Evolutionary conservation across 2,329 filamentous ascomycete species (phyloP).

Genomic region (Ceratocystis huliohia): DNA sequence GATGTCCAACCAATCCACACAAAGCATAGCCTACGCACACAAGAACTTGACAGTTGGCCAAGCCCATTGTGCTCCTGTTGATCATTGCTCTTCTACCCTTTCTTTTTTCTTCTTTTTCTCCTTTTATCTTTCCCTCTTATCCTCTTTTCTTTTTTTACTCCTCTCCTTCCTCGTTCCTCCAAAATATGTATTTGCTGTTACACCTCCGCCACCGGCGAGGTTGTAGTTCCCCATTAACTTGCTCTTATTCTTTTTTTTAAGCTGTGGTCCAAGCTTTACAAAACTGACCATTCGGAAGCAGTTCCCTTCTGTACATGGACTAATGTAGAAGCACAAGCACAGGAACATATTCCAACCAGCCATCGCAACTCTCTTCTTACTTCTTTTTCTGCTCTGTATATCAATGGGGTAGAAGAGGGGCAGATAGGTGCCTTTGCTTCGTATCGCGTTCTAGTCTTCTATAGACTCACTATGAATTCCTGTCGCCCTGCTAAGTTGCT

Average conservation of each 20-base stretch:
- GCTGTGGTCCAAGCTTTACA: background rate
- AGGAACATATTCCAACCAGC: background rate
- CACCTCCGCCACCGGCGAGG: background rate
- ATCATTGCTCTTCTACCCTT: background rate
- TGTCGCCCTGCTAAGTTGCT: background rate
- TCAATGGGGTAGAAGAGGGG: background rate
- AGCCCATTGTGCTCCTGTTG: background rate
- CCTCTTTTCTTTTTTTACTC: background rate
- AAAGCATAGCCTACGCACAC: background rate
- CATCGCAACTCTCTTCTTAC: background rate
- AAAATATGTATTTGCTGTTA: background rate
- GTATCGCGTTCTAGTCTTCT: no score
- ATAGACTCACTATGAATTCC: no score
- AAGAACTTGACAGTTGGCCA: background rate
- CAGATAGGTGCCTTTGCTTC: background rate
- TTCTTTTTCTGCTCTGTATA: background rate
- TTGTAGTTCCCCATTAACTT: background rate
- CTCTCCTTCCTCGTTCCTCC: background rate
- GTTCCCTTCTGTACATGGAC: background rate
- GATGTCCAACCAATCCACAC: constrained; percentile 1
- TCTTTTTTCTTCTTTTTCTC: background rate
- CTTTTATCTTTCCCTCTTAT: background rate
- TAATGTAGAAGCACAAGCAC: background rate
- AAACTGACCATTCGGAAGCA: background rate
- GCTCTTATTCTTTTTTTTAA: constrained; percentile 1